phyloP scores from a whole-genome alignment of 345 rosid genomes.

The Mallotus nudiflorus region DNA sequence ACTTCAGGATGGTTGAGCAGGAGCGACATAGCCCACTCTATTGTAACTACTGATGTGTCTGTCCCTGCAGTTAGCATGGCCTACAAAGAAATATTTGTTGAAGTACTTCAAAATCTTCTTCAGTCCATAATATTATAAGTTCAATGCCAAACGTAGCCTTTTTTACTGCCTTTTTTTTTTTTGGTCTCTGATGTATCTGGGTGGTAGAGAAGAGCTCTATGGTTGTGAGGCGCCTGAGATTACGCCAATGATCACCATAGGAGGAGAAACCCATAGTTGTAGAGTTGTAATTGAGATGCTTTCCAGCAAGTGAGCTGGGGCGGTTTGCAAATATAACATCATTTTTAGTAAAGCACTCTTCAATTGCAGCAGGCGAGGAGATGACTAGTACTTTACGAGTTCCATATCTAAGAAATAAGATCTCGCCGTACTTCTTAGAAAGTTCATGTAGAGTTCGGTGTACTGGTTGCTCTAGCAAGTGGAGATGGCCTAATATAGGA shows the following conservation, averaged over 20 bases:
- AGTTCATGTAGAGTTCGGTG: slow-evolving; percentile 21
- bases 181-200: too few species aligned
- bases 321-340: slow-evolving; percentile 13
- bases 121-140: not conserved
- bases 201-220: not conserved
- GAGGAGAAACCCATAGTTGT: not conserved
- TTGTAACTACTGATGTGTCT: slow-evolving; percentile 3
- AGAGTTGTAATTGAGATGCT: not conserved
- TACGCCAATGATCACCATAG: slow-evolving; percentile 15
- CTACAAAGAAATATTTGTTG: not conserved
- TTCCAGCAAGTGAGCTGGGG: not conserved
- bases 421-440: slow-evolving; percentile 28
- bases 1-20: slow-evolving; percentile 2
- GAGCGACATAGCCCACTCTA: slow-evolving; percentile 8
- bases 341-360: slow-evolving; percentile 9
- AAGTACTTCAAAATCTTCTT: not conserved
- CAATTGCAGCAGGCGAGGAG: slow-evolving; percentile 15
- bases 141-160: too few species aligned
- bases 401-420: slow-evolving; percentile 27
- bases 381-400: slow-evolving; percentile 20
- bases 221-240: slow-evolving; percentile 12
- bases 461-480: slow-evolving; percentile 19
- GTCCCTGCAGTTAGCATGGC: not conserved
- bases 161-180: too few species aligned
- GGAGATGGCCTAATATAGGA: slow-evolving; percentile 34